Conservation (phyloP, 2,329 filamentous ascomycete species). For the Ceratocystis diversiconidia region DNA sequence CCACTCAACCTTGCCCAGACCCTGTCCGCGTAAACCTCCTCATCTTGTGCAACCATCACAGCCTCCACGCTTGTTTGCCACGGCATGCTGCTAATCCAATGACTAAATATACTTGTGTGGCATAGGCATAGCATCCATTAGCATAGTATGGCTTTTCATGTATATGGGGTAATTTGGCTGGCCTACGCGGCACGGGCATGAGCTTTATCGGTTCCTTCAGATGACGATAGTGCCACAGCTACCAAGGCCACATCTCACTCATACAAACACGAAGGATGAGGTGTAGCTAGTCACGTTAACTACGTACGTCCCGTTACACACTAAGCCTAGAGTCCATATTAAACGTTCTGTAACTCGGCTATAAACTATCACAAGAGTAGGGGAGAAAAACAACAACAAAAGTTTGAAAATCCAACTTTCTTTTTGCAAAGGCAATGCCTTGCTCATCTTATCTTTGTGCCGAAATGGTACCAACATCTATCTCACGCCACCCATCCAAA, state of each 20-base stretch:
- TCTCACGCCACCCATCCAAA: not conserved
- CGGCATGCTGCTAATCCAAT: not conserved
- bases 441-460: not conserved
- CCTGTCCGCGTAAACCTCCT: not conserved
- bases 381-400: not conserved
- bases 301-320: no score
- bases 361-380: not conserved
- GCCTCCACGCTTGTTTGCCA: not conserved
- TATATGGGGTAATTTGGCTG: not conserved
- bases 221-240: not conserved
- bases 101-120: not conserved
- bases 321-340: no score
- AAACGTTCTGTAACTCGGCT: not conserved
- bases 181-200: not conserved
- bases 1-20: not conserved
- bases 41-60: constrained; percentile 1
- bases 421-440: not conserved
- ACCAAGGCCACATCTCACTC: not conserved
- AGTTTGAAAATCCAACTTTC: not conserved
- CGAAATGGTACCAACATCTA: not conserved
- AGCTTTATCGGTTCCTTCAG: not conserved
- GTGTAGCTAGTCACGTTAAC: no score
- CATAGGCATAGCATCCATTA: not conserved
- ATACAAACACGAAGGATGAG: no score
- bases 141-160: not conserved